Base-by-base conservation (phyloP, 352 stramenopile genomes). In the Phytopythium ostracodes region DNA sequence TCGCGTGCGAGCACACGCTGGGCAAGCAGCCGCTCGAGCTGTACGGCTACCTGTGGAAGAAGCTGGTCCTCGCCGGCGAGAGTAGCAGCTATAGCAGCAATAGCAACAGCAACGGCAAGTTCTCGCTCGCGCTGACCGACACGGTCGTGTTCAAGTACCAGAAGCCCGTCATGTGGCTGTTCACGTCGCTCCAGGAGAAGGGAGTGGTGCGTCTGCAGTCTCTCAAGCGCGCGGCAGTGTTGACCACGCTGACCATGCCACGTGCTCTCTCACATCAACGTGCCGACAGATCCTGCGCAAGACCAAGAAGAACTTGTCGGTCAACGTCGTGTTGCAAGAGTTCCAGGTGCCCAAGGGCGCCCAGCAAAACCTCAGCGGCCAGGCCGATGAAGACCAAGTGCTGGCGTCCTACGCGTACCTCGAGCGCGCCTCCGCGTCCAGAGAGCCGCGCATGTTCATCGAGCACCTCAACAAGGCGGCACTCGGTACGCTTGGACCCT, bases 81-180 rank as follows among this genome's bases (percentile, higher is more conserved):
- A 27, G n/a, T n/a, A n/a, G n/a, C n/a, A n/a, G 17, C 24, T 35
- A 56, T 22, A 22, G 42, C 11, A 27, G 15, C 8, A 46, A 31
- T n/a, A 64, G 25, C 11, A 49, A 54, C 6, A 57, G 18, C 10
- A 33, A 17, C n/a, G 56, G 65, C 27, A 72, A 70, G 47, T 89
- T 88, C 62, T 76, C 67, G 43, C 81, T 82, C 35, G 69, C 84
- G 17, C 53, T 89, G 55, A 67, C 79, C 25, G 79, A 89, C 58
- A 91, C 81, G n/a, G 77, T 91, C 31, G 65, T 91, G 43, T 88
- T 91, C 68, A 84, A 87, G 70, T 63, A 77, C 43, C 79, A 91
- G 49, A 88, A 87, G 38, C 81, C 77, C 18, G 55, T 79, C 58
- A 79, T 82, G 55, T 88, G 81, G 81, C 64, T 91, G 64, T 91